Percentiles rank a stretch among this genome's conserved stretches.
These are phyloP conservation scores for Verticillium albo-atrum DNA, from an alignment of 2,329 filamentous ascomycete species.

Conservation along the genomic window DNA sequence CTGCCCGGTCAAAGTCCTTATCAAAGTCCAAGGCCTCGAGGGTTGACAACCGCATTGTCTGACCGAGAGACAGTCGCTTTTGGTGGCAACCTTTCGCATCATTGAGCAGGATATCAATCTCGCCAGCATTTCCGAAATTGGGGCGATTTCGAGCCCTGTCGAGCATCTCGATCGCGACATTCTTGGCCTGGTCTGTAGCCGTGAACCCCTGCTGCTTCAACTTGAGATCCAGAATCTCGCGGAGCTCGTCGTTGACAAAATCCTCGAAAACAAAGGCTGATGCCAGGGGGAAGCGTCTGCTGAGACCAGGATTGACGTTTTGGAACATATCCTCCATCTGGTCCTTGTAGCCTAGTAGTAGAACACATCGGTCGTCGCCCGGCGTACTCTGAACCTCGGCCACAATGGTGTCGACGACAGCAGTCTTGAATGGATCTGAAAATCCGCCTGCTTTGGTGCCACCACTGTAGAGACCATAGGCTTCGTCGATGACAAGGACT, in stretches of 20 bases:
- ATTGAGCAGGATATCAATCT: slow-evolving; percentile 60
- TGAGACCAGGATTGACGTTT: slow-evolving; percentile 68
- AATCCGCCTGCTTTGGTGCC: slow-evolving; percentile 14
- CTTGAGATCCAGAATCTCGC: slow-evolving; percentile 58
- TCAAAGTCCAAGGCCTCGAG: slow-evolving; percentile 48
- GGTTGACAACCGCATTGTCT: slow-evolving; percentile 10
- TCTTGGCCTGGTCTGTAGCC: slow-evolving; percentile 45
- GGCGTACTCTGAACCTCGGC: slow-evolving; percentile 66
- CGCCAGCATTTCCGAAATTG: slow-evolving; percentile 69
- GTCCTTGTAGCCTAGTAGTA: slow-evolving; percentile 66
- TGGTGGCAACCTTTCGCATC: slow-evolving; percentile 35
- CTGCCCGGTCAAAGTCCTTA: slow-evolving; percentile 50
- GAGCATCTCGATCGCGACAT: slow-evolving; percentile 56
- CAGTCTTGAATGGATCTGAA: slow-evolving; percentile 48
- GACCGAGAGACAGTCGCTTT: slow-evolving; percentile 1
- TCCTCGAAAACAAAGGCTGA: slow-evolving; percentile 66
- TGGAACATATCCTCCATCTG: slow-evolving; percentile 70
- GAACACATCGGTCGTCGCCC: slow-evolving; percentile 68
- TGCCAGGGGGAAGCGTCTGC: slow-evolving; percentile 59
- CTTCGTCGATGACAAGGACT: slow-evolving; percentile 76
- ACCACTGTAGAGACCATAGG: slow-evolving; percentile 58
- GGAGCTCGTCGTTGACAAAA: slow-evolving; percentile 55
- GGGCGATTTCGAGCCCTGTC: slow-evolving; percentile 55
- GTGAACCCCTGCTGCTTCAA: slow-evolving; percentile 50
- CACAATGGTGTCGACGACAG: slow-evolving; percentile 70